Base-by-base conservation (phyloP, 345 rosid genomes). In the Salix brachista region DNA sequence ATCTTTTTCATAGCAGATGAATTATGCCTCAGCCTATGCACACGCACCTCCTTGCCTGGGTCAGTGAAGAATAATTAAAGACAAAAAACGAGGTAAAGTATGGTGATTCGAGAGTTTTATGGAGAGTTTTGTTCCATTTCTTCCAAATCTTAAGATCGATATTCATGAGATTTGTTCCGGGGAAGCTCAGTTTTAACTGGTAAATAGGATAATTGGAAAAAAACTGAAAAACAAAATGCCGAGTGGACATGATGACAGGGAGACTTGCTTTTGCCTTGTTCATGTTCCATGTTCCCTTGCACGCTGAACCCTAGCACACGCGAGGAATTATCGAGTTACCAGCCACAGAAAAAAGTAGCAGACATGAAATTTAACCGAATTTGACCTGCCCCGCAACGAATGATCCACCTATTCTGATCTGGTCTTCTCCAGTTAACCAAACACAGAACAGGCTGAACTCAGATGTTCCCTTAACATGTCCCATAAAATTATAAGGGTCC, bases 351-450 rank as follows among this genome's bases (percentile, higher is more conserved):
- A 50, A 32, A 21, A 77, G 44, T 41, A 76, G 73, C 37, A 32
- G 76, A 74, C 85, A 76, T 16, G 54, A 74, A 17, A 12, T 44
- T 66, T 14, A 54, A 28, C 79, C 58, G 56, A 67, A 52, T 66
- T 79, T 73, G 69, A 70, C 75, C 75, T 8, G 68, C 50, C 65
- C 16, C 64, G 60, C 52, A 71, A 11, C 76, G 44, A 21, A 30
- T 37, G 76, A 70, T 71, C 76, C 78, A 46, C 78, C 64, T 78
- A 1, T 2, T 21, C 30, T 42, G 65, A 73, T 56, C 25, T 67
- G 28, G 69, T 67, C 72, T 17, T 32, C 69, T 69, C 16, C 23
- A 28, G 54, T 52, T 72, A 71, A 42, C 61, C 23, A 54, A 39
- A 80, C 36, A 34, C 71, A 25, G 61, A 13, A 66, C 56, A 48